These are phyloP conservation scores for Ceratobasidium sp. DNA, from an alignment of 1,284 basidiomycete species.

Conservation along the genomic window DNA sequence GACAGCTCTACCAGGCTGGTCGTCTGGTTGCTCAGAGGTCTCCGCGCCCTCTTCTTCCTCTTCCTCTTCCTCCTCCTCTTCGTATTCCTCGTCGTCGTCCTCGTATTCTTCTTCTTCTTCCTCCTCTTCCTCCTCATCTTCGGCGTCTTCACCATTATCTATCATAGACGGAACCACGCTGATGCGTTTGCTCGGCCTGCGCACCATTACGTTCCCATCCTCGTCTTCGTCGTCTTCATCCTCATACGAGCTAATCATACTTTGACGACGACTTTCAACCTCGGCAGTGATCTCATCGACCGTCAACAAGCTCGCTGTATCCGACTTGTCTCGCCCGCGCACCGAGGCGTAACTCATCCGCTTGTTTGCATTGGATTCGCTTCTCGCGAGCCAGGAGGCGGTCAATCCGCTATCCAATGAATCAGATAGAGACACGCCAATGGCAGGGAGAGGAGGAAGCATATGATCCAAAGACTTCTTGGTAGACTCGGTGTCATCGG, in stretches of 20 bases:
- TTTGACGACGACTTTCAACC: slow-evolving; percentile 82
- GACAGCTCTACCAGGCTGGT: slow-evolving; percentile 57
- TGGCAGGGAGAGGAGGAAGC: slow-evolving; percentile 81
- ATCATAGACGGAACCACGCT: slow-evolving; percentile 36
- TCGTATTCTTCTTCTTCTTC: slow-evolving; percentile 48
- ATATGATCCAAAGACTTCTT: slow-evolving; percentile 56
- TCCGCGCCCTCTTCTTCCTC: slow-evolving; percentile 58
- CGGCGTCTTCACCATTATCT: slow-evolving; percentile 47
- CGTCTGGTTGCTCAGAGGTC: slow-evolving; percentile 47
- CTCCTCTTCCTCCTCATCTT: background rate
- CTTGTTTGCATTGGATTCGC: slow-evolving; percentile 55
- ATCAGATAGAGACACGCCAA: slow-evolving; percentile 78
- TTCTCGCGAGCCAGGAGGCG: slow-evolving; percentile 51
- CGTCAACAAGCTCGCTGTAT: slow-evolving; percentile 91
- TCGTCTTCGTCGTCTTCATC: slow-evolving; percentile 53
- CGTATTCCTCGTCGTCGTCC: slow-evolving; percentile 58
- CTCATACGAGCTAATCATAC: slow-evolving; percentile 49
- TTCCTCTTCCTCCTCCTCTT: slow-evolving; percentile 56
- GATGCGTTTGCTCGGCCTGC: slow-evolving; percentile 14
- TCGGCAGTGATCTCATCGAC: slow-evolving; percentile 98
- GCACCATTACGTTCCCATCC: slow-evolving; percentile 45
- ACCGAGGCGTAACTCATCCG: slow-evolving; percentile 80
- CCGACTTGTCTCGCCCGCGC: slow-evolving; percentile 81
- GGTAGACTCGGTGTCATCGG: slow-evolving; percentile 50
- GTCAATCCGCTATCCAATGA: slow-evolving; percentile 62